Evolutionary conservation across 2,329 filamentous ascomycete species (phyloP), one percentile per base, ranked within the genome.

Genomic region (Cordyceps tenuipes): DNA sequence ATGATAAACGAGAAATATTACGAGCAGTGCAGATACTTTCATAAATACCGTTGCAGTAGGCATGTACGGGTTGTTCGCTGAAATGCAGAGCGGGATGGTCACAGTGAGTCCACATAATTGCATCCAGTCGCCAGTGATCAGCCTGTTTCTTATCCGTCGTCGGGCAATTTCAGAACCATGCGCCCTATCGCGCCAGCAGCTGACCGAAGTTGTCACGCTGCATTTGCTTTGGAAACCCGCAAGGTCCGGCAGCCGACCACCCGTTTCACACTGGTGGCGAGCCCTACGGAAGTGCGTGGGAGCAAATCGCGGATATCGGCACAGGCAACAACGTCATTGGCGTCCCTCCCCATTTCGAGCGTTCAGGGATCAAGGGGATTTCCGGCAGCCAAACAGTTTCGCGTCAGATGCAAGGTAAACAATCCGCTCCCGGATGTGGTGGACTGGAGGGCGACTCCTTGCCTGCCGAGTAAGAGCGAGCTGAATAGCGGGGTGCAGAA

Each of bases 271-370:
- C 43, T 39, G 13, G 44, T 49, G 15, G 23, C 46, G 23, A 59
- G 48, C 56, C 56, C 48, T 59, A 51, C 48, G n/a, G 17, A 19
- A n/a, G 19, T 52, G 48, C 48, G 34, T 36, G 34, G 34, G 31
- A 21, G 47, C 47, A 51, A 44, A 6, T 47, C n/a, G 50, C 56
- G 56, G 56, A 39, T 59, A 51, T 44, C 56, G 56, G 56, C 56
- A 59, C 56, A 39, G 43, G 36, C 36, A 47, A 23, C 36, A 47
- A 46, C 48, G 56, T 59, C 47, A 57, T 52, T 26, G 29, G 56
- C 15, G 26, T 8, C n/a, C 36, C 15, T n/a, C 46, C 9, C 13
- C 17, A 15, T 26, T 19, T 23, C 46, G 21, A 31, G 21, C 8
- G 43, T 17, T 47, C 29, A 13, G 23, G 36, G 26, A 41, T 21